Conservation (phyloP, 2,329 filamentous ascomycete species). For the Tolypocladium inflatum region DNA sequence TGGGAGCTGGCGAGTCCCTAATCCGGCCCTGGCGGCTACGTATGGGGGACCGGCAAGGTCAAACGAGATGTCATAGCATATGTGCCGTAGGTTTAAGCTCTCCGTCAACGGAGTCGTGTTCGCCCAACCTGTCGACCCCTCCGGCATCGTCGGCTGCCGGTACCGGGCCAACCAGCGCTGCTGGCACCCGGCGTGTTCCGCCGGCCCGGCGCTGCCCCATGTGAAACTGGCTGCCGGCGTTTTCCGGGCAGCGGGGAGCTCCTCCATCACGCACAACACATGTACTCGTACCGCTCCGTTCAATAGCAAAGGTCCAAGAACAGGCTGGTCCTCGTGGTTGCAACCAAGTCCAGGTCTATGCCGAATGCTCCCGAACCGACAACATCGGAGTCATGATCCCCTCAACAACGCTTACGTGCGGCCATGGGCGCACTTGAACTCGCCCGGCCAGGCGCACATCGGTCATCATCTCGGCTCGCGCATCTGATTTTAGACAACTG, state of each 20-base stretch:
- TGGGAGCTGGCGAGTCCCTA: not conserved
- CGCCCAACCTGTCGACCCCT: not conserved
- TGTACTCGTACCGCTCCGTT: not conserved
- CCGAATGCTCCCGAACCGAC: not conserved
- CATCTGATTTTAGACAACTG: not conserved
- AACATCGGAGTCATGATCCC: not conserved
- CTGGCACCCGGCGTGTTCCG: constrained; percentile 3
- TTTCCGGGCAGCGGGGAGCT: constrained; percentile 1
- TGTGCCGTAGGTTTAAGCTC: not conserved
- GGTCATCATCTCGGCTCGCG: not conserved
- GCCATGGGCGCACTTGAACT: no score
- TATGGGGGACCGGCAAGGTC: not conserved
- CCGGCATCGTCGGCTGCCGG: not conserved
- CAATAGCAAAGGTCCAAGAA: not conserved
- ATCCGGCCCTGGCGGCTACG: not conserved
- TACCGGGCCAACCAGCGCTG: not conserved
- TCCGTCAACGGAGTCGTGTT: not conserved
- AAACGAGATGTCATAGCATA: not conserved
- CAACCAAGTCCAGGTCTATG: not conserved
- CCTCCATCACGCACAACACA: not conserved
- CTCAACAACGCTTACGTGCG: not conserved
- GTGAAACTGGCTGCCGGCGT: constrained; percentile 3
- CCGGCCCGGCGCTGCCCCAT: constrained; percentile 2
- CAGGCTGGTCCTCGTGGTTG: not conserved
- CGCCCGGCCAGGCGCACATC: not conserved